Conservation (phyloP, 2,329 filamentous ascomycete species). For the Clarireedia hainanense region DNA sequence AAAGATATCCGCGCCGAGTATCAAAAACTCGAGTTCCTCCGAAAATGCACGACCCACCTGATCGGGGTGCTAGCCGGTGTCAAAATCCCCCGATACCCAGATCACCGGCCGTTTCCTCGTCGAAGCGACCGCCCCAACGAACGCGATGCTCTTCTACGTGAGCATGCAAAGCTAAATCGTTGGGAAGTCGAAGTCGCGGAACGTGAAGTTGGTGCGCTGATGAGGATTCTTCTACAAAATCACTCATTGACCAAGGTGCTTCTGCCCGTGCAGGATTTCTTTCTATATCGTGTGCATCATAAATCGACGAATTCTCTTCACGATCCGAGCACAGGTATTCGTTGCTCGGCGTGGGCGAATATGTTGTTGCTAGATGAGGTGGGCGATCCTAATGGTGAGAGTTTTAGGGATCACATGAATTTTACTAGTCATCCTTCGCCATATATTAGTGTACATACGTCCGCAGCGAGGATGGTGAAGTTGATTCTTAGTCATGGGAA, state of each 20-base stretch:
- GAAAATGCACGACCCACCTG: neutral
- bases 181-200: neutral
- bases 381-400: no score
- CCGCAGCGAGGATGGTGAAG: no score
- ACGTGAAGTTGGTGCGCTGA: no score
- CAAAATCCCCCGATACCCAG: neutral
- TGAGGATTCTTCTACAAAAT: neutral
- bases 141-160: neutral
- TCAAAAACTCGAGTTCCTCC: neutral
- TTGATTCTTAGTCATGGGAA: neutral
- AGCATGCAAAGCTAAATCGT: neutral
- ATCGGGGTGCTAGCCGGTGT: neutral
- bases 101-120: neutral
- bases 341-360: no score
- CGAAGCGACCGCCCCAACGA: neutral
- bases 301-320: no score
- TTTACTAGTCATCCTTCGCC: no score
- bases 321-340: no score
- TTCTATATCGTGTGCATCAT: no score
- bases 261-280: no score
- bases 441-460: no score
- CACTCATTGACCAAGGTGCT: neutral
- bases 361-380: no score
- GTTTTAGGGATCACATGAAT: no score
- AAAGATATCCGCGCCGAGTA: neutral